Evolutionary conservation across 257 asterid species (phyloP).

Genomic region (Fraxinus excelsior): DNA sequence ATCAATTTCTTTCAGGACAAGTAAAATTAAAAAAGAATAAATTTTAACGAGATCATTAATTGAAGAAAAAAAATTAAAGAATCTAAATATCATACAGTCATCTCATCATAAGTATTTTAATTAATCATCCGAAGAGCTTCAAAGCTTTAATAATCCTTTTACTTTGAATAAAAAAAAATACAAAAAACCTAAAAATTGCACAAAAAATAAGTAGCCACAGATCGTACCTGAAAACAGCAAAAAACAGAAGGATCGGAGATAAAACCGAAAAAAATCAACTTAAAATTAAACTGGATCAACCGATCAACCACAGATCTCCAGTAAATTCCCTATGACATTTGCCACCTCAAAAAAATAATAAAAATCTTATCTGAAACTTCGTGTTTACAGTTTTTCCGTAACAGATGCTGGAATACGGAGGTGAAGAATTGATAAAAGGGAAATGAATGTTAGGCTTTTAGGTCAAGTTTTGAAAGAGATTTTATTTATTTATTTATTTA

Average conservation of each 20-base stretch:
- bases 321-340: constrained; percentile 9
- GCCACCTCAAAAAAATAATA: constrained; percentile 5
- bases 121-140: constrained; percentile 40
- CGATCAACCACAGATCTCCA: constrained; percentile 46
- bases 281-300: constrained; percentile 22
- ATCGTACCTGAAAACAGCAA: constrained; percentile 38
- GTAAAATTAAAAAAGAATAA: background rate
- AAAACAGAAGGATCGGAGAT: constrained; percentile 51
- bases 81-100: background rate
- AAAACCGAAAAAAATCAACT: constrained; percentile 14
- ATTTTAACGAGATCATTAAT: background rate
- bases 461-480: constrained; percentile 1
- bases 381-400: background rate
- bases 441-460: background rate
- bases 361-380: background rate
- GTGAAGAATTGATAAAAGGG: background rate
- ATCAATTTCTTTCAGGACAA: background rate
- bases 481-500: background rate
- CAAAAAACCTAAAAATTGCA: background rate
- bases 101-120: constrained; percentile 4
- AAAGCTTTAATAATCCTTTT: constrained; percentile 4
- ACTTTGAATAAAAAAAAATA: constrained; percentile 22
- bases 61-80: background rate
- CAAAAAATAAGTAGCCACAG: constrained; percentile 21
- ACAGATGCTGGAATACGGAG: background rate